Percentiles rank a stretch among this genome's conserved stretches.
phyloP scores from a whole-genome alignment of 2,329 filamentous ascomycete genomes.

The Onygena corvina region DNA sequence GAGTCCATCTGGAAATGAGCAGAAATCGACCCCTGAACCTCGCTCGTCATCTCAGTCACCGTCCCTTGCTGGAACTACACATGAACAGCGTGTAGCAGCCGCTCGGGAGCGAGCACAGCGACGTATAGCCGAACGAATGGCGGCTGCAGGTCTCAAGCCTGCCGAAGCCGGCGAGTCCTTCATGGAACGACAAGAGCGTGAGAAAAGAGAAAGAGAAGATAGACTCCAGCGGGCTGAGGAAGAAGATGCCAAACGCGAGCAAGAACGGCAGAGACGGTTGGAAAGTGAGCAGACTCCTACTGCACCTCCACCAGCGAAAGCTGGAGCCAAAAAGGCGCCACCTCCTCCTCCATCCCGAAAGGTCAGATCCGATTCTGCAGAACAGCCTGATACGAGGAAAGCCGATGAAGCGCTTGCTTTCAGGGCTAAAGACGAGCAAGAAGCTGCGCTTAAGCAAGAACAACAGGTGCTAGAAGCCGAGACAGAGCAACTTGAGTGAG shows the following conservation, averaged over 20 bases:
- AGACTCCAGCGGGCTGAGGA: constrained; percentile 83
- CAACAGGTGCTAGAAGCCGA: constrained; percentile 64
- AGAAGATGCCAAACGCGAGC: constrained; percentile 78
- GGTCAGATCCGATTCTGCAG: constrained; percentile 43
- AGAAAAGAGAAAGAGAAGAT: constrained; percentile 74
- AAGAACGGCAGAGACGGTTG: constrained; percentile 71
- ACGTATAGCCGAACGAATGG: constrained; percentile 90
- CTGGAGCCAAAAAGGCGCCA: constrained; percentile 52
- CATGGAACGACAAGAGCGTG: constrained; percentile 75
- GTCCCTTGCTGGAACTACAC: constrained; percentile 75
- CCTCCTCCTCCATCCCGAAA: constrained; percentile 64
- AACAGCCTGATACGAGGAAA: constrained; percentile 47
- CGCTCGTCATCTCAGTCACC: constrained; percentile 46
- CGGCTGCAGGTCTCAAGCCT: constrained; percentile 80
- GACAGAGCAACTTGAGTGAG: constrained; percentile 71
- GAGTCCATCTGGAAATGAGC: constrained; percentile 35
- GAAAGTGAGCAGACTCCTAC: constrained; percentile 61
- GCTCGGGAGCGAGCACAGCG: constrained; percentile 96
- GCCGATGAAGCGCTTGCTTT: constrained; percentile 37
- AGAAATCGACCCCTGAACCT: constrained; percentile 37
- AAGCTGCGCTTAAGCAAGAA: constrained; percentile 51
- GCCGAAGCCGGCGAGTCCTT: constrained; percentile 67
- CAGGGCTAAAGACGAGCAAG: constrained; percentile 39
- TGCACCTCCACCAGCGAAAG: constrained; percentile 43
- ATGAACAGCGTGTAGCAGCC: constrained; percentile 86